Evolutionary conservation across 345 rosid genomes (phyloP), one percentile per base, ranked within the genome.

Genomic region (Melaleuca alternifolia): DNA sequence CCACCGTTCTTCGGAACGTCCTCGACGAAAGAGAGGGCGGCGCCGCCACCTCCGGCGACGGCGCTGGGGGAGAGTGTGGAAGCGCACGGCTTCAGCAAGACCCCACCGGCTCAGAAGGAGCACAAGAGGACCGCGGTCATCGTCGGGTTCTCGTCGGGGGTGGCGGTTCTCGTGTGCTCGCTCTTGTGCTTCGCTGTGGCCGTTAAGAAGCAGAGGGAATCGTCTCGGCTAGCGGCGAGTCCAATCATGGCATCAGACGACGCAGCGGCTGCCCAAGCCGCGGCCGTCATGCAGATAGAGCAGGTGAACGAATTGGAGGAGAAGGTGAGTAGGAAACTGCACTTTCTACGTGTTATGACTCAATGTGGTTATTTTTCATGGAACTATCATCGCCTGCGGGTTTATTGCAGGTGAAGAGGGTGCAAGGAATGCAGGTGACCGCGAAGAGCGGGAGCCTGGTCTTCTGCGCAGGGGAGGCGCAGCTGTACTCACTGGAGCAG

Each of bases 401-500:
- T 24, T 71, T 37, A 37, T 71, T 71, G 48, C 46, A 71, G 79
- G 79, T 96, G 89, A 96, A 93, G 90, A 92, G 93, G 76, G 90
- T 90, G 82, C 93, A 92, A 86, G 94, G 92, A 13, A 87, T 92
- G 91, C 96, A 93, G 53, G 93, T 91, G 86, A 85, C 79, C 48
- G 93, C 92, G 61, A 97, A 94, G 92, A 95, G 98, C 84, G 99
- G 99, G 90, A 94, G 87, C 77, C 88, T 96, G 87, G 86, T 90
- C 46, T 96, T 97, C 94, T 97, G 98, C 85, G 96, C 96, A 28
- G 98, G 98, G 24, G 99, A 97, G 94, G 93, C 92, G 76, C 96
- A 95, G 84, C 87, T 93, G 71, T 96, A 96, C 86, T 86, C 96
- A 81, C 89, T 97, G 92, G 99, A 97, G 76, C 99, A 97, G 90